These are phyloP conservation scores for Earliella scabrosa DNA, from an alignment of 1,284 basidiomycete species.

Conservation along the genomic window DNA sequence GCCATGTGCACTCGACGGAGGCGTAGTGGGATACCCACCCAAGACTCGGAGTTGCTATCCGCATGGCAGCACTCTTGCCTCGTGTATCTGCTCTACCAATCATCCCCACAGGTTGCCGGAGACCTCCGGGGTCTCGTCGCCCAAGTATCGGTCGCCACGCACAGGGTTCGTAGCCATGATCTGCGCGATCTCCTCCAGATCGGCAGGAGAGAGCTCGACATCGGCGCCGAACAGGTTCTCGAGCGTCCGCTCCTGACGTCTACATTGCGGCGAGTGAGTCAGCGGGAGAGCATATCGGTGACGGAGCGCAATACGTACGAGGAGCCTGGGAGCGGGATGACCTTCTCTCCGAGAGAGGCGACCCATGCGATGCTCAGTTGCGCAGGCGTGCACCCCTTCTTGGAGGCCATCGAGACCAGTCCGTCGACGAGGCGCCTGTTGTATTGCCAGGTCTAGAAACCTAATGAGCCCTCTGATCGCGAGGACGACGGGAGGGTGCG, in stretches of 20 bases:
- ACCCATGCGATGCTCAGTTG: constrained; percentile 73
- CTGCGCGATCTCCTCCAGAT: constrained; percentile 40
- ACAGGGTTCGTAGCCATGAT: constrained; percentile 30
- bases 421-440: constrained; percentile 8
- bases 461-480: neutral
- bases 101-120: too few species aligned
- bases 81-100: too few species aligned
- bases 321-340: constrained; percentile 59
- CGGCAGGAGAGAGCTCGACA: constrained; percentile 43
- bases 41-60: too few species aligned
- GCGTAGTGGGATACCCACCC: too few species aligned
- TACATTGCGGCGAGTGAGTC: constrained; percentile 6
- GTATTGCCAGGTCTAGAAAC: constrained; percentile 6
- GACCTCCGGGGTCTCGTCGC: too few species aligned
- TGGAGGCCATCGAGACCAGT: constrained; percentile 40
- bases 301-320: constrained; percentile 37
- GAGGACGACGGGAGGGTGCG: too few species aligned
- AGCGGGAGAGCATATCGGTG: too few species aligned
- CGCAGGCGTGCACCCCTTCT: constrained; percentile 53
- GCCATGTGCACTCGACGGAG: too few species aligned
- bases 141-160: constrained; percentile 33
- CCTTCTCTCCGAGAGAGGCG: constrained; percentile 45
- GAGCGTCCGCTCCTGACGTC: constrained; percentile 40
- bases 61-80: too few species aligned
- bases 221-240: constrained; percentile 51